A percentile compares a stretch with the other conserved stretches of the same genome.
These are phyloP conservation scores for Trametes pubescens DNA, from an alignment of 1,284 basidiomycete species.

Conservation along the genomic window DNA sequence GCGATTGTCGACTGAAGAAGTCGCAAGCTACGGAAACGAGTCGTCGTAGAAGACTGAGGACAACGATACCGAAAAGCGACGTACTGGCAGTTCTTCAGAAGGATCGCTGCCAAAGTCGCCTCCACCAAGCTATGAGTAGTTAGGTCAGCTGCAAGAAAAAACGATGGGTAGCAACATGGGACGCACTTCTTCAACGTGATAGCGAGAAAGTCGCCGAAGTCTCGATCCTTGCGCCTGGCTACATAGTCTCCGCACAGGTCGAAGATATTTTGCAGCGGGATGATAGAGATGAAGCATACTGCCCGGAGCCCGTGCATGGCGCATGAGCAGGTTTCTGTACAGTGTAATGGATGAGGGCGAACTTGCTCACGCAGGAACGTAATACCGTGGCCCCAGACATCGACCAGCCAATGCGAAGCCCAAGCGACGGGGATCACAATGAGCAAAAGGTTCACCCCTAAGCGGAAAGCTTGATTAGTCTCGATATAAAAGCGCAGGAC, in stretches of 20 bases:
- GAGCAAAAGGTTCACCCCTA: conserved; percentile 66
- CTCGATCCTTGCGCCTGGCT: conserved; percentile 36
- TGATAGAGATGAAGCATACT: conserved; percentile 63
- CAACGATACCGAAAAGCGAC: conserved; percentile 35
- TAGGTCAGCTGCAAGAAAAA: too few relatives aligned
- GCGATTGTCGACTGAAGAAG: conserved; percentile 68
- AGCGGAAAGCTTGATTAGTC: neutral
- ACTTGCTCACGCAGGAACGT: conserved; percentile 49
- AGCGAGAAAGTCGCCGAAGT: conserved; percentile 64
- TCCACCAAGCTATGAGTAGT: conserved; percentile 53
- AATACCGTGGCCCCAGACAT: conserved; percentile 36
- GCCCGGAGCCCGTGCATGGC: neutral
- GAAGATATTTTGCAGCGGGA: conserved; percentile 63
- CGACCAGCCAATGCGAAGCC: conserved; percentile 58
- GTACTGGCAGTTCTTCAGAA: conserved; percentile 72
- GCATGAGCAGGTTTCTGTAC: neutral
- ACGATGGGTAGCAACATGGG: neutral
- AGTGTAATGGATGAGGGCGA: neutral
- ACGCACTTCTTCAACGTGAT: conserved; percentile 69
- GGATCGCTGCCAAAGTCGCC: conserved; percentile 70
- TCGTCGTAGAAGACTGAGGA: neutral
- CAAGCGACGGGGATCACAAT: conserved; percentile 71
- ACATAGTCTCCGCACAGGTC: conserved; percentile 71
- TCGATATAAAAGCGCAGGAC: neutral
- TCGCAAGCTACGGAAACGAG: conserved; percentile 47